Percentiles rank a stretch among this genome's conserved stretches.
phyloP scores from a whole-genome alignment of 208 protist genomes.

The Endotrypanum monterogeii region DNA sequence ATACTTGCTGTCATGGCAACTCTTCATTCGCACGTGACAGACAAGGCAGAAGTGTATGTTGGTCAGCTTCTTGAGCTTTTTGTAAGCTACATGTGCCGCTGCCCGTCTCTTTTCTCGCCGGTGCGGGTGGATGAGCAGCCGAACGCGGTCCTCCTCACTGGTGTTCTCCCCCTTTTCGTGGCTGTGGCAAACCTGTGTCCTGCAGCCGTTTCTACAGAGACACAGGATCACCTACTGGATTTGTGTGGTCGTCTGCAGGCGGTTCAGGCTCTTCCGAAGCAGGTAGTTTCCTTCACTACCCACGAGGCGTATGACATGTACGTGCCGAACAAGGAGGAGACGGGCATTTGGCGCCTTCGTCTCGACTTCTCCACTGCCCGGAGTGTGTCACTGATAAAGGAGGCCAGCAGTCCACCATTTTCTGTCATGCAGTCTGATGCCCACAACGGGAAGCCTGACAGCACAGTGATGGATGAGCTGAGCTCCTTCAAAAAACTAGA shows the following conservation, averaged over 20 bases:
- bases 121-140: constrained; percentile 25
- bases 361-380: constrained; percentile 68
- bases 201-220: constrained; percentile 33
- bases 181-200: constrained; percentile 66
- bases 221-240: constrained; percentile 36
- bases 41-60: constrained; percentile 24
- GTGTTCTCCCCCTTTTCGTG: constrained; percentile 73
- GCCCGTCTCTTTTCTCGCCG: constrained; percentile 17
- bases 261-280: constrained; percentile 14
- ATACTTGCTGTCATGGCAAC: constrained; percentile 55
- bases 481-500: constrained; percentile 51
- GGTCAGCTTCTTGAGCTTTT: constrained; percentile 55
- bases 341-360: constrained; percentile 50
- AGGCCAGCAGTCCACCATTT: constrained; percentile 48
- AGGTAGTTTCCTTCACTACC: constrained; percentile 62
- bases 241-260: constrained; percentile 28
- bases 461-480: constrained; percentile 45
- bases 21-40: constrained; percentile 16
- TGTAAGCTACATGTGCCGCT: constrained; percentile 32
- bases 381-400: constrained; percentile 56
- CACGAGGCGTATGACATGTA: constrained; percentile 82
- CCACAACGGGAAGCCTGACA: constrained; percentile 27
- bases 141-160: constrained; percentile 67
- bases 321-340: constrained; percentile 31
- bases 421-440: constrained; percentile 36